Base-by-base conservation (phyloP, 2,329 filamentous ascomycete genomes). In the Alternaria ventricosa region DNA sequence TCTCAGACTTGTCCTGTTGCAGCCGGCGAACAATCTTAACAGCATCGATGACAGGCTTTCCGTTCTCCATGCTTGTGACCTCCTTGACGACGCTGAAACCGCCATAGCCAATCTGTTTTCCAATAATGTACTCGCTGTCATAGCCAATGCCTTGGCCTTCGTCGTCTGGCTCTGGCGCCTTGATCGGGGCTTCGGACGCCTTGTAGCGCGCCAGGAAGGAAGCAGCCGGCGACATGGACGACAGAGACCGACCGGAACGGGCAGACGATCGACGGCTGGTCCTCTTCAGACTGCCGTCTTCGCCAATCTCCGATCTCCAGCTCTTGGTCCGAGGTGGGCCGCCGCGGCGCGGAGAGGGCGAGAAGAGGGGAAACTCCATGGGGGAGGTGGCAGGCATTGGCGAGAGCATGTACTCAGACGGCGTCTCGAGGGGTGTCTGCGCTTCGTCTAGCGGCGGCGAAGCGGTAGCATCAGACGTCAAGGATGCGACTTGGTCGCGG, bases 51-150 rank as follows among this genome's bases (percentile, higher is more conserved):
- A 84, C 81, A 43, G 85, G 85, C 54, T 83, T 80, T 30, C 85
- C 85, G 33, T 81, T 70, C 55, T 87, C 84, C 49, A 90, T 85
- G 58, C 88, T 90, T 64, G 84, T 88, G 8, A 89, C 88, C 77
- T 91, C 89, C 71, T 89, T 90, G 33, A 91, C 87, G 1, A 87
- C 83, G 66, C 88, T 90, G 76, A 91, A 91, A 5, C 89, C 89
- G 25, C 89, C 89, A 65, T 83, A 87, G 4, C 88, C 89, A 63
- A 91, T 88, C 63, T 88, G 86, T 67, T 89, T 88, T 51, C 89
- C 89, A 55, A 91, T 86, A 30, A 91, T 87, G 75, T 90, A 91
- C 66, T 89, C 87, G 56, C 86, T 80, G 45, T 82, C 72, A 50
- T 83, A 84, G 45, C 88, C 89, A 50, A 91, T 87, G 63, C 89